These are phyloP conservation scores for Oligophagozyma castellii DNA, from an alignment of 1,139 yeast species.

Conservation along the genomic window DNA sequence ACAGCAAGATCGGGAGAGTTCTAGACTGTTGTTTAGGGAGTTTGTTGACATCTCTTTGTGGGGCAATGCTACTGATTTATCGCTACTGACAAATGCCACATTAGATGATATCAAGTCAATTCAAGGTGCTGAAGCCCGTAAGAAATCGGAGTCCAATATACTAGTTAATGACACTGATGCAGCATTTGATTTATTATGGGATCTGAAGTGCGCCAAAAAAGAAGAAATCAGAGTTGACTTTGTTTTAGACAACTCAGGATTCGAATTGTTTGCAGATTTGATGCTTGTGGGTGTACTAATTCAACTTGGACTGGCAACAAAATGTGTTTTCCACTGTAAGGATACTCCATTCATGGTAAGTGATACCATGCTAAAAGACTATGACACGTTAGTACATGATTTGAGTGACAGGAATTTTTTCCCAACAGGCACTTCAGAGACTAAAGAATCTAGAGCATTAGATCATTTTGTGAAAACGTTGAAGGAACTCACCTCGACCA, in stretches of 20 bases:
- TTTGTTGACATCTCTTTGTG: constrained; percentile 81
- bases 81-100: constrained; percentile 71
- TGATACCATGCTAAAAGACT: constrained; percentile 81
- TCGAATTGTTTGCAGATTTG: constrained; percentile 84
- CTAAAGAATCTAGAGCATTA: constrained; percentile 26
- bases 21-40: constrained; percentile 53
- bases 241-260: constrained; percentile 89
- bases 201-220: constrained; percentile 16
- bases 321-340: constrained; percentile 75
- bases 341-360: constrained; percentile 95
- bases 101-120: constrained; percentile 79
- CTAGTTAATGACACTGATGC: constrained; percentile 57
- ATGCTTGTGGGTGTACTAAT: constrained; percentile 60
- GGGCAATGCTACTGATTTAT: constrained; percentile 97
- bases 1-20: constrained; percentile 31
- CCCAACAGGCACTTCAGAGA: constrained; percentile 31
- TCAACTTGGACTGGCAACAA: constrained; percentile 48
- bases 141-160: constrained; percentile 70
- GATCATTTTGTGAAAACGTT: constrained; percentile 38
- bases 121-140: constrained; percentile 83
- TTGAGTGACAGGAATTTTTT: constrained; percentile 42
- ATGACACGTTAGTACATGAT: constrained; percentile 44
- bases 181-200: constrained; percentile 46
- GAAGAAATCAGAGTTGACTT: constrained; percentile 52
- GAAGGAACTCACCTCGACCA: constrained; percentile 33